Evolutionary conservation across 2,329 filamentous ascomycete genomes (phyloP).

Genomic region (Fusarium annulatum): DNA sequence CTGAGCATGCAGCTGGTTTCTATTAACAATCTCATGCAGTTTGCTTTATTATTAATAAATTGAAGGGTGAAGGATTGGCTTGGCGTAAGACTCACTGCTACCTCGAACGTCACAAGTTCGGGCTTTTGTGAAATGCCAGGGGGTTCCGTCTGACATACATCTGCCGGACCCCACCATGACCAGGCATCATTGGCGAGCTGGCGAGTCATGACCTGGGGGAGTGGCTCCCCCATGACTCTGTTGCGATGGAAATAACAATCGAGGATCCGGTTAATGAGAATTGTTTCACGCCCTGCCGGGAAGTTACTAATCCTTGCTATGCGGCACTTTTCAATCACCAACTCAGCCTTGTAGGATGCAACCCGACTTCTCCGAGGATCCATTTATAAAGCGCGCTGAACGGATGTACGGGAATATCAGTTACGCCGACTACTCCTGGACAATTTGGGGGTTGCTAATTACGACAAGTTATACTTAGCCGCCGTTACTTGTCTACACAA

Average conservation of each 20-base stretch:
- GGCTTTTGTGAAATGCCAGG: not conserved
- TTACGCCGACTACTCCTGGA: not conserved
- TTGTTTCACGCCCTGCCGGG: not conserved
- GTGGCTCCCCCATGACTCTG: accelerated
- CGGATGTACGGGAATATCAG: not conserved
- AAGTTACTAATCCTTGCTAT: not conserved
- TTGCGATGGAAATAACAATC: not conserved
- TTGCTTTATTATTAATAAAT: not conserved
- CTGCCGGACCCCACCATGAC: not conserved
- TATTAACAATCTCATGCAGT: not conserved
- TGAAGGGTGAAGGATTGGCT: not conserved
- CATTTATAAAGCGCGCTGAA: not conserved
- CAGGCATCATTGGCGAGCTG: not conserved
- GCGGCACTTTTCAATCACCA: not conserved
- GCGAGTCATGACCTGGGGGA: not conserved
- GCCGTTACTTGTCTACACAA: not conserved
- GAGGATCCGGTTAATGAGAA: not conserved
- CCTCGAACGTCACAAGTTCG: not conserved
- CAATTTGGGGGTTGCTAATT: not conserved
- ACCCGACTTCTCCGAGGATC: not conserved
- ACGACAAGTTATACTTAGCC: not conserved
- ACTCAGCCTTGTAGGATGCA: not conserved
- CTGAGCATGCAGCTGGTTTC: not conserved
- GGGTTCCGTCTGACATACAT: not conserved
- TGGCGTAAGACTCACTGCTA: not conserved